Base-by-base conservation (phyloP, 1,284 basidiomycete species). In the Taiwanofungus camphoratus region DNA sequence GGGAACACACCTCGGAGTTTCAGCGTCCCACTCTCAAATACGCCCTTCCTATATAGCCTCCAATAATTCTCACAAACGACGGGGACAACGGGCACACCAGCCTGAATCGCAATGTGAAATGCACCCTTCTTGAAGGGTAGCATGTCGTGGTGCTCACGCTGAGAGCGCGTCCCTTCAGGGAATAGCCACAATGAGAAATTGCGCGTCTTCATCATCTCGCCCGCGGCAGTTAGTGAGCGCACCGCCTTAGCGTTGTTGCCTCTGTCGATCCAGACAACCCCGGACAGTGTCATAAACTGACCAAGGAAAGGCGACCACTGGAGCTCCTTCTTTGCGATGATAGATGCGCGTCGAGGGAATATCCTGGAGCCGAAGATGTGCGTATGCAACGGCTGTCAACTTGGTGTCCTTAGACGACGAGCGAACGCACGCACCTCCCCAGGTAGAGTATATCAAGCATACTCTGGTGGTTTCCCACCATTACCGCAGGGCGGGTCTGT, bases 41-140 rank as follows among this genome's bases (percentile, higher is more conserved):
- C 70, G 36, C 82, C 83, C 54, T 80, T 75, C 48, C 79, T 81
- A 65, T 95, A 96, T 45, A 95, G 56, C 47, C 79, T 70, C 77
- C 88, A 87, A 63, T 97, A 97, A 65, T 98, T 98, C 67, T 99
- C 93, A 52, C 85, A 86, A 0, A 99, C 86, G 41, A 99, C 79
- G 7, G 95, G 93, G 13, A 92, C 77, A 53, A 99, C 84, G 5
- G 93, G 92, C 34, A 95, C 74, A 18, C 84, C 84, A 5, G 86
- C 84, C 65, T 96, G 86, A 12, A 98, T 74, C 11, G 96, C 95
- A 27, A 98, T 76, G 60, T 99, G 92, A 75, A 99, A 99, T 1
- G 93, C 94, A 30, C 96, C 96, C 67, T 97, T 99, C 71, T 99
- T 99, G 71, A 99, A 88, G 0, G 92, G 87, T 2, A 92, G 73